These are phyloP conservation scores for Aspergillus panamensis DNA, from an alignment of 495 filamentous ascomycete species.

Conservation along the genomic window DNA sequence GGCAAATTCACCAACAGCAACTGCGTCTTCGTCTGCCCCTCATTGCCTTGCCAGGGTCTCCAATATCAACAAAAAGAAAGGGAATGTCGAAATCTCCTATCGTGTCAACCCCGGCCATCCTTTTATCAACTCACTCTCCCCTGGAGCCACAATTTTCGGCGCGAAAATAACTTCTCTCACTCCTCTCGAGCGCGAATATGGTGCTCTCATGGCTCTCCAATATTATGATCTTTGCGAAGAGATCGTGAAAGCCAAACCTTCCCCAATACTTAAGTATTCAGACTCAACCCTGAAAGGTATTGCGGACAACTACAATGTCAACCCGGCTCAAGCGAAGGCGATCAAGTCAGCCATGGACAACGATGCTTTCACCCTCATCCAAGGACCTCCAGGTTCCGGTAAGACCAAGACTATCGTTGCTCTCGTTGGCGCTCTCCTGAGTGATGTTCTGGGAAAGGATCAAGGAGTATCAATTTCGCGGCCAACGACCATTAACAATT, in stretches of 20 bases:
- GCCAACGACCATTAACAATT: slow-evolving; percentile 34
- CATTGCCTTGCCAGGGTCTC: slow-evolving; percentile 85
- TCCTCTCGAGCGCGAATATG: slow-evolving; percentile 92
- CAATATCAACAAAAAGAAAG: slow-evolving; percentile 74
- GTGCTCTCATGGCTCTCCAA: slow-evolving; percentile 79
- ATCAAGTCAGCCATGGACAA: slow-evolving; percentile 89
- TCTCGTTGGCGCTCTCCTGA: slow-evolving; percentile 86
- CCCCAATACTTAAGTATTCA: slow-evolving; percentile 74
- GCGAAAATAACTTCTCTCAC: slow-evolving; percentile 82
- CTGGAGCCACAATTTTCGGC: slow-evolving; percentile 64
- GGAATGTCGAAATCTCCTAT: slow-evolving; percentile 76
- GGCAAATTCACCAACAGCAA: slow-evolving; percentile 58
- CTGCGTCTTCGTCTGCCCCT: slow-evolving; percentile 53
- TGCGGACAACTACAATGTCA: slow-evolving; percentile 74
- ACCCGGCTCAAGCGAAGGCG: slow-evolving; percentile 86
- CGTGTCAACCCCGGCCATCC: slow-evolving; percentile 64
- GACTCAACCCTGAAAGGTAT: slow-evolving; percentile 64
- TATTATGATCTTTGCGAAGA: slow-evolving; percentile 96
- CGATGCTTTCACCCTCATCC: slow-evolving; percentile 92
- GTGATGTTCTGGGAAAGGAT: slow-evolving; percentile 48
- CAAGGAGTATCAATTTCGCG: slow-evolving; percentile 48
- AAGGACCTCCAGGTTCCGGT: slow-evolving; percentile 93
- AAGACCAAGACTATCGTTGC: slow-evolving; percentile 98
- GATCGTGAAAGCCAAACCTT: slow-evolving; percentile 81
- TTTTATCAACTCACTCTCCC: slow-evolving; percentile 49